phyloP scores from a whole-genome alignment of 768 basidiomycete species.

The Kwoniella bestiolae region DNA sequence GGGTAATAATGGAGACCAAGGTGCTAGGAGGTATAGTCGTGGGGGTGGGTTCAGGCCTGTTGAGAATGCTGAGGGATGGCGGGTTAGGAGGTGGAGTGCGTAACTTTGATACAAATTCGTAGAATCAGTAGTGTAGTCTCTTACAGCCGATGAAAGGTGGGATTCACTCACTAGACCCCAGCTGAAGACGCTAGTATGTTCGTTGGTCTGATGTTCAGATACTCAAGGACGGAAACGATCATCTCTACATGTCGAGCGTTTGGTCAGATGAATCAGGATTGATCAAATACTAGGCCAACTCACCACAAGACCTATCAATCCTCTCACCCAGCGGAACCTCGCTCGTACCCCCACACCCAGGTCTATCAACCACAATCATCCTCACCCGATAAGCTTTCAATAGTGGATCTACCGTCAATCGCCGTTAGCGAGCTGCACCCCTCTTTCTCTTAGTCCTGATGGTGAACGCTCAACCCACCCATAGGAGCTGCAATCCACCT shows the following conservation, averaged over 20 bases:
- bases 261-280: not conserved
- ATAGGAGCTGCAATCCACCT: slow-evolving; percentile 48
- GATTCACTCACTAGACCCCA: slow-evolving; percentile 45
- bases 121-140: not conserved
- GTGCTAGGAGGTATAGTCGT: slow-evolving; percentile 37
- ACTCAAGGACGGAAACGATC: slow-evolving; percentile 46
- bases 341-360: slow-evolving; percentile 46
- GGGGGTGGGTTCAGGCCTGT: slow-evolving; percentile 37
- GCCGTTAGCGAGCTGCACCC: not conserved
- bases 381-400: slow-evolving; percentile 40
- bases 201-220: slow-evolving; percentile 34
- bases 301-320: slow-evolving; percentile 42
- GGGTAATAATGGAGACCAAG: slow-evolving; percentile 45
- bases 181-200: slow-evolving; percentile 48
- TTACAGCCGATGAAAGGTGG: too few relatives aligned
- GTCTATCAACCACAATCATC: slow-evolving; percentile 50
- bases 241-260: slow-evolving; percentile 30
- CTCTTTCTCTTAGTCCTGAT: too few relatives aligned
- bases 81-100: slow-evolving; percentile 36
- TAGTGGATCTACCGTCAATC: slow-evolving; percentile 37
- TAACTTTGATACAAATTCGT: slow-evolving; percentile 27
- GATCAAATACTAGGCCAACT: slow-evolving; percentile 4
- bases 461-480: slow-evolving; percentile 26
- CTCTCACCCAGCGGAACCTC: slow-evolving; percentile 39
- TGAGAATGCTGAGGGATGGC: slow-evolving; percentile 34